Base-by-base conservation (phyloP, 352 stramenopile genomes). In the Phytophthora agathidicida region DNA sequence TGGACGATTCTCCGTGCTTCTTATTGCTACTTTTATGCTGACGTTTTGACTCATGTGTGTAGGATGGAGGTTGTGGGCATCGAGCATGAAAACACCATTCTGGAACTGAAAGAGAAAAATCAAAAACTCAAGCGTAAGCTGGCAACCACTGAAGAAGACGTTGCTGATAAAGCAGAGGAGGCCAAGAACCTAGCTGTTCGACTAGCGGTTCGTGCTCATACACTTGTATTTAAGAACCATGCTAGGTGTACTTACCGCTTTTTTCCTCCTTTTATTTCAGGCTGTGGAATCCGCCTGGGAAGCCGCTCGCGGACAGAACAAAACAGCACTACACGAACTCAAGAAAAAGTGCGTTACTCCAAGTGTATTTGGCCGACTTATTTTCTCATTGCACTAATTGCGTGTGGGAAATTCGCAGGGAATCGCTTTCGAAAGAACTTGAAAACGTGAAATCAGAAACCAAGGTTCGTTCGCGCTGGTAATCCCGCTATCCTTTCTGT, bases 241-340 rank as follows among this genome's bases (percentile, higher is more conserved):
- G 37, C n/a, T 32, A 10, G 23, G 22, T 51, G 24, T 44, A 11
- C 36, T 57, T 37, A 47, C 14, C 7, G 32, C 27, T 0, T 3
- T 1, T n/a, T 39, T 23, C 19, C 30, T 13, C 11, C 39, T 5
- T 32, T 39, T 6, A 45, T n/a, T 26, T 17, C 20, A 90, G 80
- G 82, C 84, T 48, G 79, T 93, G 7, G 82, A 93, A 48, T 86
- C 78, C 7, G 84, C 84, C 14, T 93, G 84, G 84, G 84, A 92
- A 63, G 65, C 80, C 23, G 80, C 84, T 24, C 84, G 84, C 3
- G 83, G 81, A 7, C 80, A 93, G 59, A 93, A 93, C 73, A 90
- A 89, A 39, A 78, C 78, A 41, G 77, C 78, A 9, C 38, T 91
- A 2, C 77, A 88, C n/a, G 76, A 87, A 58, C 79, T 91, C n/a